Conservation (phyloP, 2,329 filamentous ascomycete genomes). For the Alternaria atra region DNA sequence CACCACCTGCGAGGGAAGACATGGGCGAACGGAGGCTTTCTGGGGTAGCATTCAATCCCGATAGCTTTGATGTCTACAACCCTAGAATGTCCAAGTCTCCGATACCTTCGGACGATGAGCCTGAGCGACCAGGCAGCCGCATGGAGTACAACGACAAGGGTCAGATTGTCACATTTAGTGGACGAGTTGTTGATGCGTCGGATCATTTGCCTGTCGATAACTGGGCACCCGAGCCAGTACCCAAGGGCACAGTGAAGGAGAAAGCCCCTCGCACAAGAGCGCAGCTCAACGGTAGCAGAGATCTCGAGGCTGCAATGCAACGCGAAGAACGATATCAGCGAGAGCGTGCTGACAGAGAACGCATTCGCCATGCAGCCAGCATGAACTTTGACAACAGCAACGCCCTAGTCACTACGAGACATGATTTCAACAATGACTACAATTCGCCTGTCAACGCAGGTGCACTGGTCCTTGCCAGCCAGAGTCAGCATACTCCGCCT, state of each 20-base stretch:
- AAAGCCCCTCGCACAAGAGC: conserved; percentile 56
- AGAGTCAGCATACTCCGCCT: conserved; percentile 20
- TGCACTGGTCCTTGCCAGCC: conserved; percentile 37
- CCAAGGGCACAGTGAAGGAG: conserved; percentile 60
- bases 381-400: conserved; percentile 39
- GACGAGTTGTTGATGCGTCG: conserved; percentile 79
- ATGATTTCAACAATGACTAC: conserved; percentile 34
- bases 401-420: conserved; percentile 42
- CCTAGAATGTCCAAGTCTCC: conserved; percentile 55
- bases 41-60: conserved; percentile 75
- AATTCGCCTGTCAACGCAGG: conserved; percentile 27
- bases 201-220: conserved; percentile 80
- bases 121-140: conserved; percentile 39
- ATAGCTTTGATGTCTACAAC: conserved; percentile 78
- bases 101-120: conserved; percentile 35
- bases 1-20: conserved; percentile 57
- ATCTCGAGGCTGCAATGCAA: conserved; percentile 45
- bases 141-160: conserved; percentile 64
- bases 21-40: conserved; percentile 62
- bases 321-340: conserved; percentile 45
- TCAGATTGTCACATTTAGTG: conserved; percentile 79
- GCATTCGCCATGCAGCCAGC: conserved; percentile 43
- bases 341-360: conserved; percentile 45
- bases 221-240: conserved; percentile 80
- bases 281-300: conserved; percentile 62